These are phyloP conservation scores for Eucalyptus tenuipes DNA, from an alignment of 345 rosid genomes.

Conservation along the genomic window DNA sequence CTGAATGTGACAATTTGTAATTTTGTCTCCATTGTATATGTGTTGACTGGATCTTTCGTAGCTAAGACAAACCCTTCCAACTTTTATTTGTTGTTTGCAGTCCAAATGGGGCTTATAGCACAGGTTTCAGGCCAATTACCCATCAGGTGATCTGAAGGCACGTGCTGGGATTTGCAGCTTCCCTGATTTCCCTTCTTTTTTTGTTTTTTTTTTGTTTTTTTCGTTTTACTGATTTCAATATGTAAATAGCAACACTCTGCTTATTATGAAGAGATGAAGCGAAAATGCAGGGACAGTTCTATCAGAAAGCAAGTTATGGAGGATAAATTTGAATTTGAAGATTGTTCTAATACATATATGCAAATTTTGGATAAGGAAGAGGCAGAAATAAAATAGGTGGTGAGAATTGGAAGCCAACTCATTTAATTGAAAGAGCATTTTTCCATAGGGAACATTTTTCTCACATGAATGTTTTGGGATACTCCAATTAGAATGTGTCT, in stretches of 20 bases:
- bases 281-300: not conserved
- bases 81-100: slow-evolving; percentile 22
- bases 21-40: accelerated
- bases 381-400: not conserved
- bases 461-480: not conserved
- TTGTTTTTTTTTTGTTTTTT: not conserved
- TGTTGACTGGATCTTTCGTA: not conserved
- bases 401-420: not conserved
- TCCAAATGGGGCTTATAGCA: slow-evolving; percentile 96
- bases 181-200: not conserved
- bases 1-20: not conserved
- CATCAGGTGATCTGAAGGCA: slow-evolving; percentile 91
- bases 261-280: not conserved
- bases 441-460: not conserved
- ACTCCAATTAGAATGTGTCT: not conserved
- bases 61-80: not conserved
- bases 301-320: not conserved
- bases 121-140: slow-evolving; percentile 92
- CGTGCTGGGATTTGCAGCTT: slow-evolving; percentile 15
- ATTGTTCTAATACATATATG: not conserved
- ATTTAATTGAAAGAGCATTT: not conserved
- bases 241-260: not conserved
- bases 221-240: not conserved
- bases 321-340: not conserved
- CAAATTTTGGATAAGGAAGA: not conserved